A percentile compares a stretch with the other conserved stretches of the same genome.
These are phyloP conservation scores for Starmerella floricola DNA, from an alignment of 805 yeast species.

Conservation along the genomic window DNA sequence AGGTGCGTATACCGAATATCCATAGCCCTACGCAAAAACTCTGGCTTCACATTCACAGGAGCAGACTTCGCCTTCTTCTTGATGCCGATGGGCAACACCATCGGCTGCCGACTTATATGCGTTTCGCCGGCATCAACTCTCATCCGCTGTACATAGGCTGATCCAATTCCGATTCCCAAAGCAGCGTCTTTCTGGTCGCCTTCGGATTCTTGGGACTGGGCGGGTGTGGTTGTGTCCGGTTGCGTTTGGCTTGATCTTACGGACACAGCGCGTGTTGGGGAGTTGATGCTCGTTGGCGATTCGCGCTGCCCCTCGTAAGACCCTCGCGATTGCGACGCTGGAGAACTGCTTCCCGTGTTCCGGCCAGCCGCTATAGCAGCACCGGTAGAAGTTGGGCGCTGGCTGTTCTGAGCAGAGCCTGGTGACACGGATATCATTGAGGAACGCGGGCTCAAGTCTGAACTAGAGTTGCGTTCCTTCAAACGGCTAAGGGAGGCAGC, in stretches of 20 bases:
- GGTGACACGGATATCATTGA: too few species aligned
- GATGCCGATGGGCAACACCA: conserved; percentile 22
- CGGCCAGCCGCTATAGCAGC: too few species aligned
- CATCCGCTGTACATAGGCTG: conserved; percentile 26
- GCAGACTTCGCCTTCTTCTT: conserved; percentile 9
- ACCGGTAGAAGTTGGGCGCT: too few species aligned
- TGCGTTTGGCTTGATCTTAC: neutral
- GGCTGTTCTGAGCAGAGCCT: too few species aligned
- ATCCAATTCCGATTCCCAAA: conserved; percentile 25
- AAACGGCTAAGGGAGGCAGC: too few species aligned
- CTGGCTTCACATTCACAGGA: conserved; percentile 22
- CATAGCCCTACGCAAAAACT: conserved; percentile 28
- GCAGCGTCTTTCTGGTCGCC: conserved; percentile 5
- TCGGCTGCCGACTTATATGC: conserved; percentile 22
- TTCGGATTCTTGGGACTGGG: neutral
- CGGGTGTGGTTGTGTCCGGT: neutral
- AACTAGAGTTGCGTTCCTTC: too few species aligned
- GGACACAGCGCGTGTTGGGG: too few species aligned
- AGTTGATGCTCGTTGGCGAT: too few species aligned
- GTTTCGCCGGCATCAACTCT: conserved; percentile 25
- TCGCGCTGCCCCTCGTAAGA: too few species aligned
- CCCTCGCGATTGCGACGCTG: too few species aligned
- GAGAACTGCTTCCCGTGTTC: too few species aligned
- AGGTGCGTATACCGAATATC: conserved; percentile 31
- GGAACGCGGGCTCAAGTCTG: too few species aligned